Evolutionary conservation across 2,329 filamentous ascomycete genomes (phyloP), one percentile per base, ranked within the genome.

Genomic region (Teratosphaeria pseudoeucalypti): DNA sequence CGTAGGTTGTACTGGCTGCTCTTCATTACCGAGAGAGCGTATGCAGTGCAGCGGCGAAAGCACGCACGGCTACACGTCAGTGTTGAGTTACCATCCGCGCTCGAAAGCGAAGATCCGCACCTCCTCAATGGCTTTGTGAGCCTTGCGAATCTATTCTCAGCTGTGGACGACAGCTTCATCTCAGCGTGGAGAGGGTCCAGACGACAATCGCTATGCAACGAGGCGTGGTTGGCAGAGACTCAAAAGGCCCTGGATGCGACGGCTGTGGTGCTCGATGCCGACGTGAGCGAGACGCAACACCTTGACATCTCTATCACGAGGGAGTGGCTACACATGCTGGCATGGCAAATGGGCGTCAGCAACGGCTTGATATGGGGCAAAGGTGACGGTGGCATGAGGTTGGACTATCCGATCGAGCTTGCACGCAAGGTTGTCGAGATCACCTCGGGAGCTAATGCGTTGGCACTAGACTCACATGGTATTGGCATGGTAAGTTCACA

Each of bases 321-420:
- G 54, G 70, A 72, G 55, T 73, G 71, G 71, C 57, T 73, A 9
- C 71, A 73, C 55, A 67, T 73, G 6, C 58, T 73, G n/a, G 69
- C 71, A 7, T 73, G 71, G 71, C 71, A 73, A 57, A 71, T 73
- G 67, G 71, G 71, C 11, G 71, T 73, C 19, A 70, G 66, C 52
- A 72, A 72, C 47, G 71, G 71, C 3, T 57, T 73, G 53, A 71
- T 72, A 6, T 72, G 70, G 70, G 65, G 68, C n/a, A 66, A 68
- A 59, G 69, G 69, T 2, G 66, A 70, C 59, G 66, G 67, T 6
- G 69, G 68, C 9, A 71, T 71, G 70, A 61, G 71, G 34, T 62
- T 73, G 27, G 70, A 73, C 52, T 73, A 73, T 58, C 71, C 71
- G 0, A 66, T 73, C n/a, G 71, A 72, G 62, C 60, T 73, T 34